phyloP scores from a whole-genome alignment of 148 eudicot species.

The Vaccinium darrowii region DNA sequence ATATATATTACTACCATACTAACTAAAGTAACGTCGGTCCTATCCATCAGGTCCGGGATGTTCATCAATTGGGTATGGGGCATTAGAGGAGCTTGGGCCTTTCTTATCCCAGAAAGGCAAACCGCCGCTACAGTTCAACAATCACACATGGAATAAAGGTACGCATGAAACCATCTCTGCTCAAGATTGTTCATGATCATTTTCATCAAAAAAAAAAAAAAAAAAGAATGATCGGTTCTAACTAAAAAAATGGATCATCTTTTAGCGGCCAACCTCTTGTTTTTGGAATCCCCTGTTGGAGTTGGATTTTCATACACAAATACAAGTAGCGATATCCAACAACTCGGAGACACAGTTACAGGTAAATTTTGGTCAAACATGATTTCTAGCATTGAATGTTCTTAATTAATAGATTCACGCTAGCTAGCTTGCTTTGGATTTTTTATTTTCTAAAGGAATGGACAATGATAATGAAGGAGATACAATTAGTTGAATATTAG shows the following conservation, averaged over 20 bases:
- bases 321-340: slow-evolving; percentile 51
- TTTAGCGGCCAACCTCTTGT: slow-evolving; percentile 74
- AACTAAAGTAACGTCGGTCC: no score
- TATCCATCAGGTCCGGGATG: slow-evolving; percentile 75
- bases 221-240: background rate
- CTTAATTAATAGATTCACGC: background rate
- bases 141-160: slow-evolving; percentile 79
- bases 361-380: slow-evolving; percentile 23
- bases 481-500: background rate
- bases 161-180: background rate
- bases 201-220: background rate
- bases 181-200: background rate
- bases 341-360: slow-evolving; percentile 69
- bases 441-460: background rate
- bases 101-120: slow-evolving; percentile 53
- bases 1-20: no score
- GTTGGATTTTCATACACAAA: slow-evolving; percentile 90
- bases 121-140: slow-evolving; percentile 56
- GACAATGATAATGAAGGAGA: background rate
- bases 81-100: slow-evolving; percentile 73
- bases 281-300: slow-evolving; percentile 83
- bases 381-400: background rate
- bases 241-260: background rate
- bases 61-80: slow-evolving; percentile 77
- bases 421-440: background rate